Percentiles rank a stretch among this genome's conserved stretches.
phyloP scores from a whole-genome alignment of 2,329 filamentous ascomycete species.

The Septoria linicola region DNA sequence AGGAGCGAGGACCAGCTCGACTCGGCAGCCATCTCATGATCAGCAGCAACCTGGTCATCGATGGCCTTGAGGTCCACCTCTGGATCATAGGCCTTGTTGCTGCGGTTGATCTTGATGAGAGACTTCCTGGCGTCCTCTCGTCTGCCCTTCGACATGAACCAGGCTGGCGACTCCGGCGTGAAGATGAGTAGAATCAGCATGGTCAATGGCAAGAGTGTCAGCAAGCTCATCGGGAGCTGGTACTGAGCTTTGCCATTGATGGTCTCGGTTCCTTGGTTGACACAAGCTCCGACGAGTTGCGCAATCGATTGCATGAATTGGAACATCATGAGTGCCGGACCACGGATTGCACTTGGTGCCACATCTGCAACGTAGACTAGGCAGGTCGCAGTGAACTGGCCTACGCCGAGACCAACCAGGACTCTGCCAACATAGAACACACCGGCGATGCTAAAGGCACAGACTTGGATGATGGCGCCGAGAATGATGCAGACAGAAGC shows the following conservation, averaged over 20 bases:
- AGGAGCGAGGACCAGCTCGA: constrained; percentile 45
- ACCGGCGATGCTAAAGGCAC: constrained; percentile 24
- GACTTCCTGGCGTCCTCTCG: constrained; percentile 22
- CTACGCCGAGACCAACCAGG: constrained; percentile 25
- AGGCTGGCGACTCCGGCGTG: constrained; percentile 25
- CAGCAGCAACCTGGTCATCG: constrained; percentile 23
- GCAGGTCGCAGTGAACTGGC: constrained; percentile 27
- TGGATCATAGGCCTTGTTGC: constrained; percentile 14
- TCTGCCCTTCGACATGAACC: constrained; percentile 24
- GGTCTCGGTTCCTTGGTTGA: constrained; percentile 27
- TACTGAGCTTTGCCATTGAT: constrained; percentile 25
- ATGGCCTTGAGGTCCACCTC: constrained; percentile 23
- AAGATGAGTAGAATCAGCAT: constrained; percentile 26
- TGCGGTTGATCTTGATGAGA: constrained; percentile 26
- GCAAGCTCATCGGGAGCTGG: constrained; percentile 22
- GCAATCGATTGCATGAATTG: constrained; percentile 29
- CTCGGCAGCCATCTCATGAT: constrained; percentile 29
- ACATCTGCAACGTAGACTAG: constrained; percentile 27
- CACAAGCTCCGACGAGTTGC: constrained; percentile 27
- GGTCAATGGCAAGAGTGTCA: constrained; percentile 22
- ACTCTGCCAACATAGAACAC: constrained; percentile 26
- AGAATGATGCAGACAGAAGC: constrained; percentile 23
- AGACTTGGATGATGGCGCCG: constrained; percentile 26
- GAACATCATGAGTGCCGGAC: constrained; percentile 26
- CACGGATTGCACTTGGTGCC: constrained; percentile 24